Base-by-base conservation (phyloP, 1,139 yeast genomes). In the Meyerozyma athensensis region DNA sequence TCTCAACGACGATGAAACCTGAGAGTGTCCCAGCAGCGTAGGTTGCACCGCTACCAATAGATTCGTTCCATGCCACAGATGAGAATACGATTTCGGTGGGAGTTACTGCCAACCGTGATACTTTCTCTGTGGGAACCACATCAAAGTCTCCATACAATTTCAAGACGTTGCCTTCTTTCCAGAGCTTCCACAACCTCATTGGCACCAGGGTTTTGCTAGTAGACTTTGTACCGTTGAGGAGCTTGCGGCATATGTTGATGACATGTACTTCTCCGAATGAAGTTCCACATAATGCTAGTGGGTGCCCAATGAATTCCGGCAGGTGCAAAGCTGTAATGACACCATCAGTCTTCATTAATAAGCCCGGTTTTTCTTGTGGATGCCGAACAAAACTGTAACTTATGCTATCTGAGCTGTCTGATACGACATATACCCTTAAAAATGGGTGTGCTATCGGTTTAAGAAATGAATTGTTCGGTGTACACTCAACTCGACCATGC, bases 1-100 rank as follows among this genome's bases (percentile, higher is more conserved):
- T 63, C 45, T 85, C 95, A 13, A 87, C 52, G 1, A 87, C 63
- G 7, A 87, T 48, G 19, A 87, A 50, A 0, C 96, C 97, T 4
- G 78, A 65, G 5, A 75, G 72, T 12, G 83, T 72, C 1, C 80
- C 80, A n/a, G 81, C 81, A 3, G 82, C 81, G 56, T 73, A 83
- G 56, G 74, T 67, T 12, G 80, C 78, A n/a, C 79, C 78, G 23
- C 70, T 71, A 1, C 46, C 40, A 1, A 57, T 44, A 36, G 66
- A 69, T 39, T 78, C 84, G 49, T 78, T 77, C 90, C 95, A 85
- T 7, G 76, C 72, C 1, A 80, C 41, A 5, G 77, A 54, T 0
- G 81, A 71, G 4, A 86, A 63, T 16, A 67, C 59, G 3, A 80
- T 65, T 10, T 78, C 74, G 8, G 74, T 66, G 4, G 87, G 83